Evolutionary conservation across 2,329 filamentous ascomycete species (phyloP), one percentile per base, ranked within the genome.

Genomic region (Talaromyces albobiverticillius): DNA sequence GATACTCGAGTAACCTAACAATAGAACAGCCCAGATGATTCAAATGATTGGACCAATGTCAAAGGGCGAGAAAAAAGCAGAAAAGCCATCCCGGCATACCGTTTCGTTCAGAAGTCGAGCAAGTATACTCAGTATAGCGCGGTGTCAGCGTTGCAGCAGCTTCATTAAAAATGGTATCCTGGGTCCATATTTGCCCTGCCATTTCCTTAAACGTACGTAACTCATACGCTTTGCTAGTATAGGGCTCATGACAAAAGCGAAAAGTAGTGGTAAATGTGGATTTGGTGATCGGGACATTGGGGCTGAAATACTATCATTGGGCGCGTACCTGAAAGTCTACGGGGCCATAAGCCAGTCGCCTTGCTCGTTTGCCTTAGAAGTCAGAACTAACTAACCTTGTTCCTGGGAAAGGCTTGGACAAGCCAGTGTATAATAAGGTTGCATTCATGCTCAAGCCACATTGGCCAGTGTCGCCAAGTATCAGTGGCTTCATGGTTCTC

Each of bases 81-180:
- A n/a, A n/a, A n/a, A n/a, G n/a, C n/a, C n/a, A n/a, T n/a, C n/a
- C n/a, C n/a, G n/a, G n/a, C n/a, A n/a, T n/a, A n/a, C n/a, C n/a
- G n/a, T n/a, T n/a, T n/a, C n/a, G n/a, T n/a, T n/a, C n/a, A n/a
- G n/a, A n/a, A n/a, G n/a, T n/a, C n/a, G n/a, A n/a, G n/a, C n/a
- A n/a, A n/a, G n/a, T n/a, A n/a, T n/a, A n/a, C n/a, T n/a, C n/a
- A 31, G 4, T 25, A 31, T 43, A 31, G 14, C 26, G 26, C 26
- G 38, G 16, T 34, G 48, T 51, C 48, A 51, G 48, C 48, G 48
- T 51, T 51, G 14, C 38, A 51, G 29, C 38, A 23, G 29, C 38
- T 23, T n/a, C 26, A 23, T 42, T 29, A 22, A 40, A 14, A 40
- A 3, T 7, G 16, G n/a, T 36, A n/a, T 36, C 8, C n/a, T 7